Conservation (phyloP, 2,329 filamentous ascomycete genomes). For the Fusarium liriodendri region DNA sequence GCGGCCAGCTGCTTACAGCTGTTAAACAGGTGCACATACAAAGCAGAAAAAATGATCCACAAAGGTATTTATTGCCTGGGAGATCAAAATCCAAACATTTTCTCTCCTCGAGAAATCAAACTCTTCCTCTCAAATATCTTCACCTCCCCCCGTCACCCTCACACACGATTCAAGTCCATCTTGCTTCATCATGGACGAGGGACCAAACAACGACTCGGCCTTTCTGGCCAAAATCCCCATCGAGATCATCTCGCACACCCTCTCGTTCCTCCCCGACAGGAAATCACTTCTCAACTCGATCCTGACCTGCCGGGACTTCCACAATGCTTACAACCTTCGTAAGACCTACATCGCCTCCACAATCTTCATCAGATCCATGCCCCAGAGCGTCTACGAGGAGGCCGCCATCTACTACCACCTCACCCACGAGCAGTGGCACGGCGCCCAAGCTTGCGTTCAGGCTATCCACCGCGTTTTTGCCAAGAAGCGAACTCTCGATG, state of each 20-base stretch:
- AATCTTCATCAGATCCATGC: conserved; percentile 19
- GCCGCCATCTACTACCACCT: neutral
- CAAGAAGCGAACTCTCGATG: neutral
- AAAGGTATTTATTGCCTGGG: neutral
- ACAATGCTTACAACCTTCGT: conserved; percentile 6
- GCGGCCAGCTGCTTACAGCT: neutral
- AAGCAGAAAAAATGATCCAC: neutral
- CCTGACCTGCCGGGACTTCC: neutral
- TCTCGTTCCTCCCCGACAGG: conserved; percentile 11
- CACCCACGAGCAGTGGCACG: conserved; percentile 5
- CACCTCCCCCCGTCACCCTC: neutral
- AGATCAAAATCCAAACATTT: neutral
- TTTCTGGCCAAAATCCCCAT: neutral
- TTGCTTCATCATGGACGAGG: conserved; percentile 1
- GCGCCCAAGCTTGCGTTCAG: neutral
- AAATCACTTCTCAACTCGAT: neutral
- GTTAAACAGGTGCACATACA: neutral
- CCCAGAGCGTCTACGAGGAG: conserved; percentile 18
- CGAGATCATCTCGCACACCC: conserved; percentile 7
- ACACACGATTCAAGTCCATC: neutral
- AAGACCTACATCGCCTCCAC: conserved; percentile 3
- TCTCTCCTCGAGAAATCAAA: neutral
- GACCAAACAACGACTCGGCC: neutral
- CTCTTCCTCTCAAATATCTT: neutral
- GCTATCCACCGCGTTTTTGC: conserved; percentile 6